These are phyloP conservation scores for Phenoliferia sp. DNA, from an alignment of 1,284 basidiomycete genomes.

Conservation along the genomic window DNA sequence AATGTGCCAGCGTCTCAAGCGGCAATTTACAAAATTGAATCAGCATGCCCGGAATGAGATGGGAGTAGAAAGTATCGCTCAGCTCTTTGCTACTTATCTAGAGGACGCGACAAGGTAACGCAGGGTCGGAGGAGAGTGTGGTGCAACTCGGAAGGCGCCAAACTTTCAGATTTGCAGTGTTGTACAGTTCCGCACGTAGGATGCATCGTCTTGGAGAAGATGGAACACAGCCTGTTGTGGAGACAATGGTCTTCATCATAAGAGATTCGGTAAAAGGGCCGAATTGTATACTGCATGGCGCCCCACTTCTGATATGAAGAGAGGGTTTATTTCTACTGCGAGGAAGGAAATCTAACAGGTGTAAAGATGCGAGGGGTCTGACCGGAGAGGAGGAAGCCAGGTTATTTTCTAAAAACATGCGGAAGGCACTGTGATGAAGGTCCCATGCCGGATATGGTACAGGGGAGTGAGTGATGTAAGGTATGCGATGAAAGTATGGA, in stretches of 20 bases:
- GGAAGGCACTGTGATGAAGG: not conserved
- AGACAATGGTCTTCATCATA: no score
- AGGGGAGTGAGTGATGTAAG: not conserved
- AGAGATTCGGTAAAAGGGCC: no score
- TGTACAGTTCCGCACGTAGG: no score
- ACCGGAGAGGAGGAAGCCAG: constrained; percentile 16
- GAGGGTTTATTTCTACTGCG: no score
- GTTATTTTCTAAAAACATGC: constrained; percentile 1
- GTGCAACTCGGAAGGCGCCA: no score
- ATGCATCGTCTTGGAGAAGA: no score
- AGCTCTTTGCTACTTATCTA: constrained; percentile 71
- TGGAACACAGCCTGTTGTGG: no score
- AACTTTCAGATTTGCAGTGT: no score
- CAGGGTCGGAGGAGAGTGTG: not conserved
- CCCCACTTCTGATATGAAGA: no score
- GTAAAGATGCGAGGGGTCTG: no score
- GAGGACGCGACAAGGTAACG: constrained; percentile 19
- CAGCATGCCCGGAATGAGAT: constrained; percentile 57
- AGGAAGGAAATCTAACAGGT: no score
- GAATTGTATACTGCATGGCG: no score
- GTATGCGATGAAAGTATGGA: not conserved
- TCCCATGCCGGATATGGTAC: constrained; percentile 6
- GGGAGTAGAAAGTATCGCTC: constrained; percentile 62
- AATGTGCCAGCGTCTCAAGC: constrained; percentile 77
- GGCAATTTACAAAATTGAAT: constrained; percentile 80